Evolutionary conservation across 2,329 filamentous ascomycete genomes (phyloP), one percentile per base, ranked within the genome.

Genomic region (Zalaria obscura): DNA sequence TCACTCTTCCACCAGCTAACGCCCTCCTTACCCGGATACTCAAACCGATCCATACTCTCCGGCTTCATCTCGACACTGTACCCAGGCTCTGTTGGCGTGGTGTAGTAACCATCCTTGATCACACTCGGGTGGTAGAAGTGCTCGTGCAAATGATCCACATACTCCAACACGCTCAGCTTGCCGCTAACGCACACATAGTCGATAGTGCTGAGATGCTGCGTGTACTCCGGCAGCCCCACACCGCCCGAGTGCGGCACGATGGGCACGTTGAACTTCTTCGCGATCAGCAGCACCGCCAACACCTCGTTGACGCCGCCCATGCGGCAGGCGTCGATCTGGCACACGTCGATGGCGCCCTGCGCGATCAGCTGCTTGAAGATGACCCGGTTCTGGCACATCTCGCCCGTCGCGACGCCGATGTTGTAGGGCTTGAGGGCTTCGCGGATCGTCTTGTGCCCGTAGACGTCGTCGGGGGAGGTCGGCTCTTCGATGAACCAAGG

Each of bases 401-500:
- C 87, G 48, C 87, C 87, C 0, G 87, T 93, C 5, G 87, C 87
- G 4, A 93, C 87, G 44, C 84, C 84, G 52, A 94, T 85, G 43
- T 75, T 75, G 55, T 77, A 69, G 0, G 82, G 78, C 52, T 73
- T 72, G 7, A 94, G 76, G 3, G 86, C 86, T 47, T 89, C 80
- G 40, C 83, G 78, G 53, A 93, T 78, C 3, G 83, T 80, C 56
- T 83, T 84, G 72, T 94, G 87, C 44, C 87, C 87, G 42, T 91
- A 77, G 44, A 93, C 78, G 59, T 94, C 87, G 56, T 93, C 87
- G 8, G 87, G 87, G 25, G 79, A 85, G 9, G 87, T 94, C 2
- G 87, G 87, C 70, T 94, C 87, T 66, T 93, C 87, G 57, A 94
- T 93, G 66, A 93, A 93, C 83, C 85, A 91, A 5, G 83, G 83